A percentile compares a stretch with the other conserved stretches of the same genome.
Conservation (phyloP, 371 early-diverging fungal species). For the Entomophthora muscae region DNA sequence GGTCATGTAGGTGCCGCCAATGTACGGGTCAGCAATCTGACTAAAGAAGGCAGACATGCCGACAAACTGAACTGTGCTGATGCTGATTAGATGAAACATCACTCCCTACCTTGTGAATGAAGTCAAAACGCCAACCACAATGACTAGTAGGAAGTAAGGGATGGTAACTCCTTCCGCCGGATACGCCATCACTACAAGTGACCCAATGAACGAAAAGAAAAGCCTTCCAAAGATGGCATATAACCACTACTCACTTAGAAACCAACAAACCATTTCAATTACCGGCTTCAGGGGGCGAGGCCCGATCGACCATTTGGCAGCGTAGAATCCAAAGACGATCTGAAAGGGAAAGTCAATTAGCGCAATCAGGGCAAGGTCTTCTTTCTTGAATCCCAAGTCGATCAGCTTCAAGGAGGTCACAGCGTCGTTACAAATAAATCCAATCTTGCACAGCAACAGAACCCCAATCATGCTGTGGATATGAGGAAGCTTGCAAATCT, state of each 20-base stretch:
- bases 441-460: slow-evolving; percentile 73
- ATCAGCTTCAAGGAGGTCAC: slow-evolving; percentile 83
- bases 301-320: slow-evolving; percentile 87
- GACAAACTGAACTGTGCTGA: slow-evolving; percentile 87
- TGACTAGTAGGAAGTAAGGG: slow-evolving; percentile 65
- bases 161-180: slow-evolving; percentile 48
- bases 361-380: slow-evolving; percentile 81
- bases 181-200: slow-evolving; percentile 61
- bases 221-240: slow-evolving; percentile 76
- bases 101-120: slow-evolving; percentile 47
- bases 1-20: slow-evolving; percentile 97
- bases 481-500: slow-evolving; percentile 52
- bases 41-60: slow-evolving; percentile 88
- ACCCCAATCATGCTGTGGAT: slow-evolving; percentile 68
- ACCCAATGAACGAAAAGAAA: slow-evolving; percentile 55
- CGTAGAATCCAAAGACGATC: slow-evolving; percentile 89
- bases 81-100: not conserved
- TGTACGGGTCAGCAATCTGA: slow-evolving; percentile 84
- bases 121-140: slow-evolving; percentile 56
- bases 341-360: slow-evolving; percentile 92
- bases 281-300: slow-evolving; percentile 67
- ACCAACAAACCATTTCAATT: slow-evolving; percentile 29
- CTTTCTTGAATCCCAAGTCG: slow-evolving; percentile 86
- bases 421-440: slow-evolving; percentile 86
- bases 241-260: slow-evolving; percentile 61